Base-by-base conservation (phyloP, 805 yeast species). In the Wickerhamiella alocasiicola region DNA sequence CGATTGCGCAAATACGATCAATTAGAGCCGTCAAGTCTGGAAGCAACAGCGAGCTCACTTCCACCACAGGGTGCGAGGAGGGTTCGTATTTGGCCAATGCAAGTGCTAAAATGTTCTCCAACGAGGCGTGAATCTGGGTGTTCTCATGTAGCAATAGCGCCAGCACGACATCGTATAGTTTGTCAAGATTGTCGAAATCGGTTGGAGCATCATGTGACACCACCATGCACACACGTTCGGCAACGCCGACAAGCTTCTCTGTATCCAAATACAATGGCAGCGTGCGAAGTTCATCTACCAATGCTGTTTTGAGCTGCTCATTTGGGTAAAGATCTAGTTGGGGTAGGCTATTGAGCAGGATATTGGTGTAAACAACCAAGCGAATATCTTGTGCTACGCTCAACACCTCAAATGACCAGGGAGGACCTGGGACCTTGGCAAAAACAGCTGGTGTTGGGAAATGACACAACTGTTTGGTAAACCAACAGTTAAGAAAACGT, bases 181-280 rank as follows among this genome's bases (percentile, higher is more conserved):
- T 13, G 27, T 36, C 39, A 6, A 36, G 28, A 5, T 36, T 18
- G 21, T 36, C 39, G 23, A 36, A 36, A 18, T 36, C 39, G 6
- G 28, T 28, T 4, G 25, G 31, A 4, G 39, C 39, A 16, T 25
- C 24, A 16, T 27, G 33, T n/a, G 39, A 36, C n/a, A 20, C 33
- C 2, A 36, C 25, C 25, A 36, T 19, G 25, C 39, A 36, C 3
- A 36, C n/a, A 2, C 15, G 26, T 30, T 36, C 39, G n/a, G 39
- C 16, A 6, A 36, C 31, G 9, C 4, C 9, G 32, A 20, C 15
- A 19, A 36, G 27, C 9, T 20, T 28, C 27, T 13, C 13, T 6
- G 39, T 36, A 19, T 36, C 39, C 9, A 36, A 20, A 27, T 36
- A 36, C n/a, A 36, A 27, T 9, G 39, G 39, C n/a, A 36, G 33